Evolutionary conservation across 1,284 basidiomycete species (phyloP).

Genomic region (Thelephora terrestris): DNA sequence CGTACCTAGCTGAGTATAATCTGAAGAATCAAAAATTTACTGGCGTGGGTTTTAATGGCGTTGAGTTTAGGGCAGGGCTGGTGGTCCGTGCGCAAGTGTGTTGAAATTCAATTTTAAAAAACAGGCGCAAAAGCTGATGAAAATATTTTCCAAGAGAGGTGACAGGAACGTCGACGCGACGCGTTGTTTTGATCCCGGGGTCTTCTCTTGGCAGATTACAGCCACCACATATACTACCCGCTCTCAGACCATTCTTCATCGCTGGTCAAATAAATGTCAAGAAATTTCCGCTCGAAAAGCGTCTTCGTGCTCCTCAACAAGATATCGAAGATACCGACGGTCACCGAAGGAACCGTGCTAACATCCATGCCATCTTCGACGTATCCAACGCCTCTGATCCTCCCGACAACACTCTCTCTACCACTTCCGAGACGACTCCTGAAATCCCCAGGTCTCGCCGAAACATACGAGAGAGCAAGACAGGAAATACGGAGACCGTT

Average conservation of each 20-base stretch:
- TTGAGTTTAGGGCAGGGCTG: conserved; percentile 19
- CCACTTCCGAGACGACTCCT: conserved; percentile 43
- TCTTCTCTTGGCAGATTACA: too few relatives aligned
- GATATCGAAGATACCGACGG: conserved; percentile 39
- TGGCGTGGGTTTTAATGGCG: conserved; percentile 29
- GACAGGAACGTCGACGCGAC: too few relatives aligned
- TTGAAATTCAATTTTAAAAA: too few relatives aligned
- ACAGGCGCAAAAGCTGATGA: too few relatives aligned
- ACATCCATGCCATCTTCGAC: conserved; percentile 46
- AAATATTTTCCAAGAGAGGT: too few relatives aligned
- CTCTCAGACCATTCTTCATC: not conserved
- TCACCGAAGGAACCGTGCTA: conserved; percentile 39
- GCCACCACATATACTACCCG: too few relatives aligned
- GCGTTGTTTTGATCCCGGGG: too few relatives aligned
- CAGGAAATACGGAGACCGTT: conserved; percentile 66
- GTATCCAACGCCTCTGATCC: conserved; percentile 35
- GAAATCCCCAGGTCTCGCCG: conserved; percentile 27
- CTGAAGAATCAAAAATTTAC: conserved; percentile 32
- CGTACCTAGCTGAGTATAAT: conserved; percentile 68
- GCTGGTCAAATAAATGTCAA: conserved; percentile 50
- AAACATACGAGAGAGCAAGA: conserved; percentile 6
- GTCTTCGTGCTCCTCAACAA: conserved; percentile 55
- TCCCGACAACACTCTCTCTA: conserved; percentile 40
- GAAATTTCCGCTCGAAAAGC: conserved; percentile 73
- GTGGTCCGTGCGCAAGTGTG: too few relatives aligned